A percentile compares a stretch with the other conserved stretches of the same genome.
phyloP scores from a whole-genome alignment of 2,329 filamentous ascomycete genomes.

The Fusarium robinianum region DNA sequence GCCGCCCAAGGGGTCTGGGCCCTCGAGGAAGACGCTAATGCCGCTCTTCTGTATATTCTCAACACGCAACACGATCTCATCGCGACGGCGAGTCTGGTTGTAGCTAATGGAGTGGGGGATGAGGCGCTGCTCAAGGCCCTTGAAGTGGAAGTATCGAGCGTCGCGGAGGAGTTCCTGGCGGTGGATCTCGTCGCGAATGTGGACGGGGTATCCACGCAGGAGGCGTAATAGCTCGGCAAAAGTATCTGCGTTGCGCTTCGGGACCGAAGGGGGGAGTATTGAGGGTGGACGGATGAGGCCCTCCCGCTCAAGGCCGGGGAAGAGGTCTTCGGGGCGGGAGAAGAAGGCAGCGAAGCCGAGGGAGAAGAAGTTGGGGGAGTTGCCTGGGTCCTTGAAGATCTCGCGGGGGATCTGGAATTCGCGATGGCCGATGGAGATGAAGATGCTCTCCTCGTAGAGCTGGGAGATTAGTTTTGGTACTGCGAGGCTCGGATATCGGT shows the following conservation, averaged over 20 bases:
- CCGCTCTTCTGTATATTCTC: constrained; percentile 91
- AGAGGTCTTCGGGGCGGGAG: constrained; percentile 75
- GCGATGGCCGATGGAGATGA: constrained; percentile 83
- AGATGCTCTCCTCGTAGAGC: constrained; percentile 89
- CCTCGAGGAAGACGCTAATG: constrained; percentile 63
- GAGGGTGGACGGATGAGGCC: constrained; percentile 83
- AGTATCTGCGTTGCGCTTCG: constrained; percentile 78
- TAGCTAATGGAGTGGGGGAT: constrained; percentile 76
- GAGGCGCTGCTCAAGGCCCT: constrained; percentile 85
- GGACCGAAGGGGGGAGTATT: constrained; percentile 80
- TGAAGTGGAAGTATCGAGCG: constrained; percentile 91
- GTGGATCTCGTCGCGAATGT: constrained; percentile 76
- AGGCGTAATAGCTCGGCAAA: constrained; percentile 84
- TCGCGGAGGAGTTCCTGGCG: constrained; percentile 79
- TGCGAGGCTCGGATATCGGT: constrained; percentile 42
- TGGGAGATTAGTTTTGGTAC: constrained; percentile 89
- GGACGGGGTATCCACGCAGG: constrained; percentile 80
- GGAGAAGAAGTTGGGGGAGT: constrained; percentile 95
- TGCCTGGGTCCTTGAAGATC: constrained; percentile 81
- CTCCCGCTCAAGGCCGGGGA: constrained; percentile 80
- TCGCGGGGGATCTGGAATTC: constrained; percentile 91
- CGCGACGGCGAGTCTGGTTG: constrained; percentile 69
- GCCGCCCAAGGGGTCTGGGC: constrained; percentile 39
- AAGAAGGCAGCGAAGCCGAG: constrained; percentile 90
- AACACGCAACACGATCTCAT: constrained; percentile 79